Conservation (phyloP, 2,329 filamentous ascomycete genomes). For the Arthrobotrys entomopaga region DNA sequence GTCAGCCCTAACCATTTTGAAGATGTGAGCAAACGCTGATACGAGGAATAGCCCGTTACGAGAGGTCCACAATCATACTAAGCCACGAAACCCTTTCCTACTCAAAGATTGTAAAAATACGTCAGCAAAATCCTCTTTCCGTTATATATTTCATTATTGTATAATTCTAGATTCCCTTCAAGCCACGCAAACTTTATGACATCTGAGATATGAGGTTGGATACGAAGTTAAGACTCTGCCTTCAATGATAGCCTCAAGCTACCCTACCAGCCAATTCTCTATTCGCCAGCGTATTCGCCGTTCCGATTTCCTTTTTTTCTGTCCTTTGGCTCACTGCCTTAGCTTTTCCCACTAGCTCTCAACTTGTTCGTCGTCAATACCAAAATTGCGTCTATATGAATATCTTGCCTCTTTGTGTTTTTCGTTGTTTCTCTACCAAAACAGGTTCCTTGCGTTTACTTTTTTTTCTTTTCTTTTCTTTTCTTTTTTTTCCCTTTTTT, state of each 20-base stretch:
- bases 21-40: slow-evolving; percentile 6
- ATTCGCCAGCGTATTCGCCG: background rate
- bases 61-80: slow-evolving; percentile 47
- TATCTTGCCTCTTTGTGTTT: too few relatives aligned
- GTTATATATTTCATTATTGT: background rate
- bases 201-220: slow-evolving; percentile 1
- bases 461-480: background rate
- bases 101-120: background rate
- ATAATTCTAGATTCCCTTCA: slow-evolving; percentile 1
- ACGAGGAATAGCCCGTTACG: slow-evolving; percentile 30
- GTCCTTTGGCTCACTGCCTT: background rate
- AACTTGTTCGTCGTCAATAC: background rate
- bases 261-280: background rate
- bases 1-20: background rate
- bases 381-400: slow-evolving; percentile 21
- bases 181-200: slow-evolving; percentile 6
- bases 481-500: background rate
- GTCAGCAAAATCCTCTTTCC: background rate
- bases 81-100: background rate
- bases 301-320: background rate
- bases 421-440: background rate
- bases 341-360: background rate
- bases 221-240: slow-evolving; percentile 14
- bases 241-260: background rate
- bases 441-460: slow-evolving; percentile 1